Evolutionary conservation across 306 rosid species (phyloP).

Genomic region (Rosa lucieae): DNA sequence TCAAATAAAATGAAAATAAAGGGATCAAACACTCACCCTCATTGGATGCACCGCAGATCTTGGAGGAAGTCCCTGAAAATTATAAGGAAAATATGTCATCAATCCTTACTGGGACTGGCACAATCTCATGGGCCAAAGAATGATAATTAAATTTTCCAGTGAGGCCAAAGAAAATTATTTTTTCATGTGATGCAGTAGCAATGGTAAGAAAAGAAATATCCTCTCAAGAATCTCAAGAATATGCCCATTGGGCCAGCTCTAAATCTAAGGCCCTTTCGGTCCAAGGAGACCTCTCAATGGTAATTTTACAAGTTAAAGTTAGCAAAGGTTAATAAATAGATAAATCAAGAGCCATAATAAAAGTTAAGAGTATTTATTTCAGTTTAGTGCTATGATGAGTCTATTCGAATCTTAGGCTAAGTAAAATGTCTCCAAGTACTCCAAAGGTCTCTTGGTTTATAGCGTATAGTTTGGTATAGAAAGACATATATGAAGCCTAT

Average conservation of each 20-base stretch:
- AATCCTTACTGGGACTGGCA: slow-evolving; percentile 11
- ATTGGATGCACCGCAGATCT: slow-evolving; percentile 95
- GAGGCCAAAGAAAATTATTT: slow-evolving; percentile 15
- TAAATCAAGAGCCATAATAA: neutral
- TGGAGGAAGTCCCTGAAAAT: slow-evolving; percentile 96
- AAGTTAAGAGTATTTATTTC: neutral
- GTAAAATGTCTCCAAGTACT: neutral
- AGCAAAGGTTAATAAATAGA: neutral
- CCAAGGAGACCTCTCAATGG: neutral
- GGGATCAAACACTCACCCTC: slow-evolving; percentile 62
- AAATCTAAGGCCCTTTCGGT: neutral
- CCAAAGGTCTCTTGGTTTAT: neutral
- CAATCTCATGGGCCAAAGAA: slow-evolving; percentile 1
- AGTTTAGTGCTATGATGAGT: neutral
- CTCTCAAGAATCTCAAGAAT: neutral
- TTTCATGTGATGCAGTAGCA: slow-evolving; percentile 2
- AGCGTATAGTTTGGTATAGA: neutral
- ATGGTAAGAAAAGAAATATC: neutral
- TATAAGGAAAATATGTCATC: slow-evolving; percentile 18
- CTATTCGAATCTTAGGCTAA: neutral
- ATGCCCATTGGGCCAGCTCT: neutral
- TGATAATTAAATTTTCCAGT: neutral
- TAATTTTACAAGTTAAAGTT: neutral
- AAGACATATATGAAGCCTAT: neutral
- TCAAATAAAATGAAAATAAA: neutral